Percentiles rank a stretch among this genome's conserved stretches.
Evolutionary conservation across 345 rosid genomes (phyloP).

Genomic region (Aquilaria malaccensis): DNA sequence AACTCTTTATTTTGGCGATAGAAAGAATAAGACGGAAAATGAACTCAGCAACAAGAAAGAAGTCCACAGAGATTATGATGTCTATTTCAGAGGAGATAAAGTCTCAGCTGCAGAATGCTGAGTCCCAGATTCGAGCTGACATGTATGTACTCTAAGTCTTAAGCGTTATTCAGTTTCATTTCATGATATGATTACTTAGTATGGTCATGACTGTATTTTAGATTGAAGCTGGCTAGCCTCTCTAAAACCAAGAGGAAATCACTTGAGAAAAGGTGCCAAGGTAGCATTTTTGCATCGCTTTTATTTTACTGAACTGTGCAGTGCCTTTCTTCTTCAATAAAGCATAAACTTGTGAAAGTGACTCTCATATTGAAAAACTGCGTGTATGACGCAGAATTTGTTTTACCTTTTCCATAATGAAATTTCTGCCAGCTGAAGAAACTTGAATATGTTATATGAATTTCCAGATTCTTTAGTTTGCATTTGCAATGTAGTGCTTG

Average conservation of each 20-base stretch:
- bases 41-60: constrained; percentile 54
- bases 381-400: no score
- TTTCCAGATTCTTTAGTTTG: no score
- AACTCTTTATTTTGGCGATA: constrained; percentile 55
- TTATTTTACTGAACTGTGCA: no score
- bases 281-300: constrained; percentile 17
- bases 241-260: constrained; percentile 69
- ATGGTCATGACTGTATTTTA: constrained; percentile 29
- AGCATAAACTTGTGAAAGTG: no score
- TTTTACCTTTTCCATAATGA: no score
- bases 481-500: no score
- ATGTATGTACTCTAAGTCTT: constrained; percentile 38
- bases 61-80: constrained; percentile 64
- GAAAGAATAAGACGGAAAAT: constrained; percentile 62
- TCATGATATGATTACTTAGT: constrained; percentile 11
- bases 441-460: no score
- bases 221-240: constrained; percentile 51
- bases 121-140: constrained; percentile 66
- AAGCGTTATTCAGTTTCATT: constrained; percentile 10
- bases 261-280: constrained; percentile 71
- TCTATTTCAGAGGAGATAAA: constrained; percentile 67
- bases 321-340: no score
- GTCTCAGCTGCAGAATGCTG: constrained; percentile 48
- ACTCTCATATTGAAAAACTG: no score
- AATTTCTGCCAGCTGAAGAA: no score